Evolutionary conservation across 139 green algal genomes (phyloP), one percentile per base, ranked within the genome.

Genomic region (Chlorella sorokiniana): DNA sequence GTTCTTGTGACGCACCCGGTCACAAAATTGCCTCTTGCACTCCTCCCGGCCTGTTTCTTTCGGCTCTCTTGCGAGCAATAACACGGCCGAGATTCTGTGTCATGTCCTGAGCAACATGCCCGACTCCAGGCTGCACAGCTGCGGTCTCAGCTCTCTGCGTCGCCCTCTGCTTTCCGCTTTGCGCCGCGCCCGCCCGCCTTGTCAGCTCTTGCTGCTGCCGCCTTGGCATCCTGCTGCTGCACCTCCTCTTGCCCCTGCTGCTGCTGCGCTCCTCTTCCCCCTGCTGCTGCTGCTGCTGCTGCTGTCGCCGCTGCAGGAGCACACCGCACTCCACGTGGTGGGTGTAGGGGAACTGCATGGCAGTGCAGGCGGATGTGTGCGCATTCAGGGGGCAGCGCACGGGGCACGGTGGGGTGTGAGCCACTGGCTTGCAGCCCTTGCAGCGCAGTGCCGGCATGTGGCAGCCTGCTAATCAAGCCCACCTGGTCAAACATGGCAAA

Each of bases 401-500:
- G n/a, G n/a, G n/a, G n/a, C n/a, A n/a, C n/a, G n/a, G n/a, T n/a
- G n/a, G n/a, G n/a, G n/a, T n/a, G n/a, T n/a, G n/a, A n/a, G n/a
- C n/a, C n/a, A n/a, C n/a, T n/a, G n/a, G n/a, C n/a, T n/a, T n/a
- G n/a, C n/a, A n/a, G n/a, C n/a, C n/a, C n/a, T n/a, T n/a, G n/a
- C n/a, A n/a, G n/a, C n/a, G n/a, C n/a, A n/a, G n/a, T n/a, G n/a
- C n/a, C n/a, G n/a, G n/a, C n/a, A n/a, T n/a, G n/a, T n/a, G n/a
- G n/a, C n/a, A n/a, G n/a, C n/a, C n/a, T n/a, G n/a, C n/a, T n/a
- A n/a, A n/a, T n/a, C n/a, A n/a, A n/a, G n/a, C n/a, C 2, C 45
- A 56, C 73, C 73, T 79, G 79, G 78, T 98, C 95, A 88, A 98
- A 98, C 16, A 97, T 77, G 1, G 96, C 96, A 87, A 98, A 95